phyloP scores from a whole-genome alignment of 108 stramenopile species.

The Discostella pseudostelligera region DNA sequence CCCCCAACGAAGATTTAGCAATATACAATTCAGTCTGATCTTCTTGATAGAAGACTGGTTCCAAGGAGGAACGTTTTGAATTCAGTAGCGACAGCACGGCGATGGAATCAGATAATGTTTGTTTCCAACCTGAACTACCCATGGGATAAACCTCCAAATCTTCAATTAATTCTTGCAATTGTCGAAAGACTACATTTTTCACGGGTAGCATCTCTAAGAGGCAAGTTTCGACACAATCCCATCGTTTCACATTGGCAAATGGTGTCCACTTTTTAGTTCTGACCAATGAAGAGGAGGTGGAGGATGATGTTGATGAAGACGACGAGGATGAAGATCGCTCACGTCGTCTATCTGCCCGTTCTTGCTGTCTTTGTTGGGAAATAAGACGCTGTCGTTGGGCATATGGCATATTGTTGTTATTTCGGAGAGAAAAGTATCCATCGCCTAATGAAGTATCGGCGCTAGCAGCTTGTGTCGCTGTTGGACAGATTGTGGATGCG shows the following conservation, averaged over 20 bases:
- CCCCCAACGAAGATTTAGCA: constrained; percentile 64
- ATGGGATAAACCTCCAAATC: constrained; percentile 25
- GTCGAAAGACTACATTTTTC: constrained; percentile 66
- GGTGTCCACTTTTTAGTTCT: constrained; percentile 37
- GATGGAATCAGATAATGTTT: constrained; percentile 37
- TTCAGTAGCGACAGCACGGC: constrained; percentile 48
- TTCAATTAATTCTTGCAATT: constrained; percentile 57
- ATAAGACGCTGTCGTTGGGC: constrained; percentile 18
- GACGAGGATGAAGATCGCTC: constrained; percentile 10
- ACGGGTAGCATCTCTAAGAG: constrained; percentile 70
- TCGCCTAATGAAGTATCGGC: constrained; percentile 8
- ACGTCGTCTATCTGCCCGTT: constrained; percentile 21
- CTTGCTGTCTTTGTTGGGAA: constrained; percentile 26
- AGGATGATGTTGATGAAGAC: background rate
- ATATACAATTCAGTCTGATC: constrained; percentile 68
- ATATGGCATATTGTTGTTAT: constrained; percentile 44
- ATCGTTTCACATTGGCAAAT: constrained; percentile 32
- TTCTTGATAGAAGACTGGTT: constrained; percentile 80
- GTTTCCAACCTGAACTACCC: constrained; percentile 38
- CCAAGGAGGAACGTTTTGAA: constrained; percentile 60
- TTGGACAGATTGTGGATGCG: constrained; percentile 19
- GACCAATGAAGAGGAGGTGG: too few species aligned
- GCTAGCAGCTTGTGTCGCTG: constrained; percentile 11
- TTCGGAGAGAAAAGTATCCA: constrained; percentile 40
- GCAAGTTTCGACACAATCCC: constrained; percentile 52